A percentile compares a stretch with the other conserved stretches of the same genome.
Evolutionary conservation across 257 asterid genomes (phyloP).

Genomic region (Echites panduratus): DNA sequence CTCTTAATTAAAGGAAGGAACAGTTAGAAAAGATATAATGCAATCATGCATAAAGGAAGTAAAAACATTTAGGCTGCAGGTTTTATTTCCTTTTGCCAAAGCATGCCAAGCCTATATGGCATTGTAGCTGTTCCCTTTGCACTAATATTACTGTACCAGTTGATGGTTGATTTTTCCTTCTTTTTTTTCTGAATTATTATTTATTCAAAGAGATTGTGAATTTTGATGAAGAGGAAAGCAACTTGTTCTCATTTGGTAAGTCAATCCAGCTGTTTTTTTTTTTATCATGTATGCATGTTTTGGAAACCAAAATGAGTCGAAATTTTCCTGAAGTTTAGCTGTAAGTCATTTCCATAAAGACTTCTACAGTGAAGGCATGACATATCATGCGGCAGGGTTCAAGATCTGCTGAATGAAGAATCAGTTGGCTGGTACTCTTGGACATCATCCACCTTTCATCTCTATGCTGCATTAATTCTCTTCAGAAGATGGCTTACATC

Average conservation of each 20-base stretch:
- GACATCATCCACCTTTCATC: background rate
- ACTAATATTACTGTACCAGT: background rate
- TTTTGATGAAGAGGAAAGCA: background rate
- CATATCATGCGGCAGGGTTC: background rate
- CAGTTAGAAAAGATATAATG: background rate
- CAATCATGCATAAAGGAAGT: background rate
- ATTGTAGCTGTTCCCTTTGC: background rate
- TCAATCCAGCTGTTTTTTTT: background rate
- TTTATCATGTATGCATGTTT: background rate
- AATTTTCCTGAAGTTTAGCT: background rate
- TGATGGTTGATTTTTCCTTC: background rate
- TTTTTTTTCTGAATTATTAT: background rate
- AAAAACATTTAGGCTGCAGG: background rate
- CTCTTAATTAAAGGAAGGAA: background rate
- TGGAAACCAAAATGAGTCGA: background rate
- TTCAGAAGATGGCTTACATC: background rate
- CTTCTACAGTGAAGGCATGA: constrained; percentile 3
- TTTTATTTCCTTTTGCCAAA: background rate
- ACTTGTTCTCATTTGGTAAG: background rate
- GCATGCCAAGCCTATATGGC: background rate
- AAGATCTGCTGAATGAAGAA: background rate
- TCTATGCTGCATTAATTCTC: background rate
- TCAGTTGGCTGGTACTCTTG: background rate
- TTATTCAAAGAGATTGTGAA: background rate
- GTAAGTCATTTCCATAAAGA: background rate